Conservation (phyloP, 192 early-diverging fungal species). For the Dispira simplex region DNA sequence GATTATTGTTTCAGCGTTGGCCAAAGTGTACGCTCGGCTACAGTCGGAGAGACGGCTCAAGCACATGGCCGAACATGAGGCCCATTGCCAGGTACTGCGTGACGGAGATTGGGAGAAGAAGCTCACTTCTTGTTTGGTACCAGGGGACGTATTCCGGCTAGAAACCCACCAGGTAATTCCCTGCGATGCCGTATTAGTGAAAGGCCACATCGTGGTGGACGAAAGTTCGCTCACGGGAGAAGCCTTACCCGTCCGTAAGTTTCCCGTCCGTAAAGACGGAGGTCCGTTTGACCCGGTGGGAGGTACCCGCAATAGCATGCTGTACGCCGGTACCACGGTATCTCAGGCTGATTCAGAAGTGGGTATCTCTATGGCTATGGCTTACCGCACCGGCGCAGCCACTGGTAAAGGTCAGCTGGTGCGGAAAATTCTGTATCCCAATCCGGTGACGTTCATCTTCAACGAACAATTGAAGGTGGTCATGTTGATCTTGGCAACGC, state of each 20-base stretch:
- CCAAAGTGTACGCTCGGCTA: slow-evolving; percentile 32
- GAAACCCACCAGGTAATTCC: slow-evolving; percentile 24
- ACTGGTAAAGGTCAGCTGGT: slow-evolving; percentile 45
- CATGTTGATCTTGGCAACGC: slow-evolving; percentile 22
- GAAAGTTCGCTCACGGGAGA: slow-evolving; percentile 53
- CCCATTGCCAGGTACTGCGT: slow-evolving; percentile 31
- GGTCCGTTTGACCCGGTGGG: slow-evolving; percentile 19
- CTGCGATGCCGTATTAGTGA: slow-evolving; percentile 30
- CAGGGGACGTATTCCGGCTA: slow-evolving; percentile 56
- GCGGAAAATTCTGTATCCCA: slow-evolving; percentile 50
- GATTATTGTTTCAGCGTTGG: slow-evolving; percentile 29
- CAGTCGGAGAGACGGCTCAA: slow-evolving; percentile 37
- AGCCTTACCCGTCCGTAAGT: slow-evolving; percentile 51
- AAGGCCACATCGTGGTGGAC: slow-evolving; percentile 47
- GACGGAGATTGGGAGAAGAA: slow-evolving; percentile 34
- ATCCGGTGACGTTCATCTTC: slow-evolving; percentile 49
- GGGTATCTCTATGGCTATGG: slow-evolving; percentile 20
- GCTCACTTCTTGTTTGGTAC: slow-evolving; percentile 36
- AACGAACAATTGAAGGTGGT: slow-evolving; percentile 57
- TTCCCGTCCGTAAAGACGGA: slow-evolving; percentile 34
- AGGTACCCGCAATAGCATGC: slow-evolving; percentile 13
- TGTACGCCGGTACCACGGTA: slow-evolving; percentile 37
- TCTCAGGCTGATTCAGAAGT: slow-evolving; percentile 18
- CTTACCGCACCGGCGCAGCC: slow-evolving; percentile 27
- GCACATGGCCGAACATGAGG: slow-evolving; percentile 37